A percentile compares a stretch with the other conserved stretches of the same genome.
Conservation (phyloP, 208 protist species). For the Tritrichomonas musculus region DNA sequence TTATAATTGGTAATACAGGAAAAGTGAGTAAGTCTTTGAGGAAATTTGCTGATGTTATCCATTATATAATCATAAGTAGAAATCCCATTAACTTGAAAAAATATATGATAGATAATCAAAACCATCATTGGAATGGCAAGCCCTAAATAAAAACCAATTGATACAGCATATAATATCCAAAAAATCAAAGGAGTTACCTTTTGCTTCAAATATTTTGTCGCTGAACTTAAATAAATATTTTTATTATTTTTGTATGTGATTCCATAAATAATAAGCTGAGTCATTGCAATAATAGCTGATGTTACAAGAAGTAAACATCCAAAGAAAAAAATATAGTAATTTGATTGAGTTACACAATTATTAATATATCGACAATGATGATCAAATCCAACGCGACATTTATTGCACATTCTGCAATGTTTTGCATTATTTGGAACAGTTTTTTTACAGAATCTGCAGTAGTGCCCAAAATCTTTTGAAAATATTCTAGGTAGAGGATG, state of each 20-base stretch:
- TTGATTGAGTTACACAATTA: conserved; percentile 12
- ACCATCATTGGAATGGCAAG: neutral
- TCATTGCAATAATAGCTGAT: neutral
- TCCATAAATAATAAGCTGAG: neutral
- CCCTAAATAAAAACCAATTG: neutral
- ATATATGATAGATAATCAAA: neutral
- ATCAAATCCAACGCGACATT: conserved; percentile 23
- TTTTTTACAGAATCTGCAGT: neutral
- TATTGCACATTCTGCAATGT: neutral
- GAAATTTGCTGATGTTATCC: neutral
- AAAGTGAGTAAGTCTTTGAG: neutral
- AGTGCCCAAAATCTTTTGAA: neutral
- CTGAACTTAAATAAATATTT: neutral
- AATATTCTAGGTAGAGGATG: neutral
- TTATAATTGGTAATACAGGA: neutral
- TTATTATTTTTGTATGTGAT: neutral
- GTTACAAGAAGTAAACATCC: neutral
- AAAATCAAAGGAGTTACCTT: neutral
- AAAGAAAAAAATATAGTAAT: neutral
- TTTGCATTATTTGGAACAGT: neutral
- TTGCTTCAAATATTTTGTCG: neutral
- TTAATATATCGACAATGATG: conserved; percentile 20
- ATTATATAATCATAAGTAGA: conserved; percentile 20
- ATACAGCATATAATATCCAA: neutral
- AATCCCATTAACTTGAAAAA: neutral